A percentile compares a stretch with the other conserved stretches of the same genome.
These are phyloP conservation scores for Massariosphaeria phaeospora DNA, from an alignment of 495 filamentous ascomycete species.

Conservation along the genomic window DNA sequence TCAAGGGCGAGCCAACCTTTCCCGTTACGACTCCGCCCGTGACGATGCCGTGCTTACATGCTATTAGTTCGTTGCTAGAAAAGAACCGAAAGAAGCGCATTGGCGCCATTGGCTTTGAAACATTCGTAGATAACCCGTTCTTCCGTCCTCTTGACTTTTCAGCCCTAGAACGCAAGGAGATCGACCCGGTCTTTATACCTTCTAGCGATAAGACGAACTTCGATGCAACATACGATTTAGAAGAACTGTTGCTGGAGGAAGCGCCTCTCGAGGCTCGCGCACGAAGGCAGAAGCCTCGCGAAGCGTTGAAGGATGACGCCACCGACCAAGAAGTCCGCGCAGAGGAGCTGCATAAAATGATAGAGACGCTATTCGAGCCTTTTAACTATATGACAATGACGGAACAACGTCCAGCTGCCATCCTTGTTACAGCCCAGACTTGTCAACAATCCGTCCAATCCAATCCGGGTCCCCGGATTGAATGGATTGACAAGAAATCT, in stretches of 20 bases:
- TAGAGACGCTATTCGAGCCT: slow-evolving; percentile 89
- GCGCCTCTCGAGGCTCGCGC: slow-evolving; percentile 90
- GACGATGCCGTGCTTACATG: slow-evolving; percentile 76
- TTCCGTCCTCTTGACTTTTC: slow-evolving; percentile 82
- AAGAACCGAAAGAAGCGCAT: slow-evolving; percentile 74
- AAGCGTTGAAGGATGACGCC: slow-evolving; percentile 85
- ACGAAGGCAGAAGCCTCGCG: slow-evolving; percentile 86
- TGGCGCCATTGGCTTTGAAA: slow-evolving; percentile 70
- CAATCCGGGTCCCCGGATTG: too few relatives aligned
- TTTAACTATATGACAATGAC: slow-evolving; percentile 86
- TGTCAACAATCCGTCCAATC: too few relatives aligned
- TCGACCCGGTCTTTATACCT: slow-evolving; percentile 85
- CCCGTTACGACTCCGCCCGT: slow-evolving; percentile 87
- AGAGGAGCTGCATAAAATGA: slow-evolving; percentile 89
- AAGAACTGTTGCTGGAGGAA: slow-evolving; percentile 90
- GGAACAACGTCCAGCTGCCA: slow-evolving; percentile 38
- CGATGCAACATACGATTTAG: slow-evolving; percentile 95
- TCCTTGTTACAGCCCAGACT: too few relatives aligned
- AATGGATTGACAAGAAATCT: too few relatives aligned
- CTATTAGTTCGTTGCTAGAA: slow-evolving; percentile 75
- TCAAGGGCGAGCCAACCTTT: slow-evolving; percentile 76
- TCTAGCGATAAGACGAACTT: slow-evolving; percentile 98
- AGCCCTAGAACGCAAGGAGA: slow-evolving; percentile 78
- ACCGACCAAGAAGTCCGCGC: slow-evolving; percentile 92
- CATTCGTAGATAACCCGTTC: slow-evolving; percentile 81